A percentile compares a stretch with the other conserved stretches of the same genome.
Evolutionary conservation across 306 rosid species (phyloP).

Genomic region (Medicago arabica): DNA sequence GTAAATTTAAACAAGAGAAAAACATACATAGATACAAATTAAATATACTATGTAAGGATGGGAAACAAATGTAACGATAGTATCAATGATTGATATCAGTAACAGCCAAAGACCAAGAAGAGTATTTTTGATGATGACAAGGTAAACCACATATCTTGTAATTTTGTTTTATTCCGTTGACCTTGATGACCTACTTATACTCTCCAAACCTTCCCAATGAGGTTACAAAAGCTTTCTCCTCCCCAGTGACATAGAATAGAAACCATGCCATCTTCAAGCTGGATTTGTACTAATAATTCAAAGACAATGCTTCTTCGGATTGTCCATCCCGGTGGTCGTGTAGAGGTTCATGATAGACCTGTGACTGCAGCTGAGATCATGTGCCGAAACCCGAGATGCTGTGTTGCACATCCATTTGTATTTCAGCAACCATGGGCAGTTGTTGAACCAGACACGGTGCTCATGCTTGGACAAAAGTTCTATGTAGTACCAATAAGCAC

Average conservation of each 20-base stretch:
- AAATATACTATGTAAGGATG: neutral
- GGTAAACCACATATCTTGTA: neutral
- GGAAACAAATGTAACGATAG: conserved; percentile 38
- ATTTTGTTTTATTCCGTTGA: conserved; percentile 22
- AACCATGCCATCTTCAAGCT: conserved; percentile 53
- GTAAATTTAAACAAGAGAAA: conserved; percentile 32
- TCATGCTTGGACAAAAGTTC: conserved; percentile 66
- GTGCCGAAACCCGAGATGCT: conserved; percentile 58
- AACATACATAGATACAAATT: conserved; percentile 32
- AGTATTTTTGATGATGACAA: conserved; percentile 31
- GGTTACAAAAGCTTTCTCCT: conserved; percentile 24
- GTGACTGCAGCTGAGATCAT: conserved; percentile 64
- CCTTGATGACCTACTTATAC: conserved; percentile 40
- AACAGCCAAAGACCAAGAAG: conserved; percentile 33
- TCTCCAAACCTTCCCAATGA: conserved; percentile 36
- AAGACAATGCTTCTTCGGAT: conserved; percentile 57
- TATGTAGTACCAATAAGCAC: conserved; percentile 65
- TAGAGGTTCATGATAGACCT: conserved; percentile 68
- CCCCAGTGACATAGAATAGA: conserved; percentile 14
- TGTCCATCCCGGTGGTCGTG: conserved; percentile 65
- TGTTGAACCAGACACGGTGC: conserved; percentile 65
- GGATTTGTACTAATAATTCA: conserved; percentile 55
- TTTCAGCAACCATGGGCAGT: conserved; percentile 79
- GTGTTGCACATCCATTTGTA: conserved; percentile 59
- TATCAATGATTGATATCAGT: conserved; percentile 42